These are phyloP conservation scores for Cyamopsis tetragonoloba DNA, from an alignment of 306 rosid genomes.

Conservation along the genomic window DNA sequence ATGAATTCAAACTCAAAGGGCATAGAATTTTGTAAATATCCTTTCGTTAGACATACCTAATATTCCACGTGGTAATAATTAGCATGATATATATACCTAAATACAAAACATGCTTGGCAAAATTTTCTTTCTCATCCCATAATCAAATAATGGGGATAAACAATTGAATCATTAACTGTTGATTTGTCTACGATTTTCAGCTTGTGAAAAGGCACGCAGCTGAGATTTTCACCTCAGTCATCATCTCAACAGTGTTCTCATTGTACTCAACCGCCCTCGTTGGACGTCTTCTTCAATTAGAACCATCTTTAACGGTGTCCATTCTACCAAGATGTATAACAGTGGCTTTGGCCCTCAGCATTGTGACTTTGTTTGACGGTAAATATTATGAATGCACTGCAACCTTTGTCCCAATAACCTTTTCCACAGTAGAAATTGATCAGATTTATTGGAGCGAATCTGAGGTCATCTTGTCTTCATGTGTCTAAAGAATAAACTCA, in stretches of 20 bases:
- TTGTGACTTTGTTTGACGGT: constrained; percentile 91
- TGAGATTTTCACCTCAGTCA: constrained; percentile 92
- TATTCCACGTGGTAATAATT: not conserved
- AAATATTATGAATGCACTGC: constrained; percentile 14
- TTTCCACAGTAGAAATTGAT: not conserved
- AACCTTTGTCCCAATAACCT: not conserved
- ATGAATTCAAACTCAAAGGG: not conserved
- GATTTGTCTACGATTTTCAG: constrained; percentile 43
- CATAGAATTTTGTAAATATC: not conserved
- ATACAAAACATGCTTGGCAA: not conserved
- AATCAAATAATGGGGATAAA: constrained; percentile 4
- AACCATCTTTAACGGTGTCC: constrained; percentile 78
- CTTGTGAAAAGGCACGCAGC: constrained; percentile 97
- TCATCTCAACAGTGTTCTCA: constrained; percentile 74
- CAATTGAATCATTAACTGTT: not conserved
- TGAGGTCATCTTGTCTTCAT: not conserved
- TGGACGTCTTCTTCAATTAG: constrained; percentile 83
- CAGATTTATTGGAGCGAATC: not conserved
- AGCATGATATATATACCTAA: not conserved
- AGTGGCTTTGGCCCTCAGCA: constrained; percentile 96
- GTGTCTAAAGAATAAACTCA: not conserved
- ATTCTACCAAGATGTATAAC: constrained; percentile 91
- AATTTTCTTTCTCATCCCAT: not conserved
- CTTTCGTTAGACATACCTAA: not conserved
- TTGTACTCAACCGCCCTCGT: constrained; percentile 88